Base-by-base conservation (phyloP, 768 basidiomycete species). In the Tulasnella sp. region DNA sequence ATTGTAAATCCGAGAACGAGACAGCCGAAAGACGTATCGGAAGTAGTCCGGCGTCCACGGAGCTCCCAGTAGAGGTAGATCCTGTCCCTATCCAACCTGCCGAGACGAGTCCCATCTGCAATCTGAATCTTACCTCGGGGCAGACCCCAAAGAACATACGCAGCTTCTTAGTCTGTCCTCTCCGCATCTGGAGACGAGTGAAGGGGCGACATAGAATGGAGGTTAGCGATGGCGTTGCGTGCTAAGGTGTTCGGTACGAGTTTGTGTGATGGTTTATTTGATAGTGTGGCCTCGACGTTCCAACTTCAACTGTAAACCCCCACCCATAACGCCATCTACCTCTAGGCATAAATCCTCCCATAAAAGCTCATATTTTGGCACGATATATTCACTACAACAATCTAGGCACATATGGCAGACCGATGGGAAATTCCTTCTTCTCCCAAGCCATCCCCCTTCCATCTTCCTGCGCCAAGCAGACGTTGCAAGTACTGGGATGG, bases 1-100 rank as follows among this genome's bases (percentile, higher is more conserved):
- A 12, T 68, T 5, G 62, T 8, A 34, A 34, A 27, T 36, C 3
- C 4, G 3, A 39, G 76, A 62, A 16, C 34, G 21, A 77, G 56
- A 4, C 52, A 42, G 31, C 68, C 34, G 71, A 74, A 74, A 34
- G 42, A 56, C 40, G 78, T 46, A 82, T 94, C 93, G 19, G 92
- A 94, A 1, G 93, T 91, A 2, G 93, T 88, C 77, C 93, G 87
- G 79, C 93, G 87, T 19, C 81, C 81, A 31, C 83, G 90, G 86
- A 82, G 87, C 83, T 76, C 89, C 85, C 86, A 38, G 83, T 82
- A 52, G 83, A 38, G 18, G 62, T 27, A 31, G 19, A 56, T 5
- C 52, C 52, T 18, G n/a, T 58, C 7, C 8, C 27, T 58, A 10
- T 14, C n/a, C 19, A n/a, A 3, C 56, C 7, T 34, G 73, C 71